phyloP scores from a whole-genome alignment of 2,329 filamentous ascomycete genomes.

The Pseudogymnoascus sp. region DNA sequence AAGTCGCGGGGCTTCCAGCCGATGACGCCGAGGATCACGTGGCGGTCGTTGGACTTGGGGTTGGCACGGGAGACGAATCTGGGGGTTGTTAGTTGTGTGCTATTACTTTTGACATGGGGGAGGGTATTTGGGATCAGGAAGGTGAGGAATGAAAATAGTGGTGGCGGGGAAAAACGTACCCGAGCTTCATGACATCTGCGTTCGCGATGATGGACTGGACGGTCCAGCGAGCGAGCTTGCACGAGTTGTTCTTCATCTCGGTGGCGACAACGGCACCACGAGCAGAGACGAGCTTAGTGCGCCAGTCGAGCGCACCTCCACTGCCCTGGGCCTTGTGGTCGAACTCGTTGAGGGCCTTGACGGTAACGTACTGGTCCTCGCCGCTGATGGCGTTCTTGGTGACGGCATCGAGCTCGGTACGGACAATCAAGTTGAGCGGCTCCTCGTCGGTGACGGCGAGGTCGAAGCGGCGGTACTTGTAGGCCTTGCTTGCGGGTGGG shows the following conservation, averaged over 20 bases:
- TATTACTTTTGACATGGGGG: not conserved
- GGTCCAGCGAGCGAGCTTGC: constrained; percentile 97
- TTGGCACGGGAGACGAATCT: constrained; percentile 93
- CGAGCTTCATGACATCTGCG: constrained; percentile 98
- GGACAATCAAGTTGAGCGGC: constrained; percentile 84
- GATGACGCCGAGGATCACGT: constrained; percentile 89
- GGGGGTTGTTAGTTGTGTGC: constrained; percentile 22
- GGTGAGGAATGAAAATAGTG: not conserved
- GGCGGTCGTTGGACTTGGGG: constrained; percentile 85
- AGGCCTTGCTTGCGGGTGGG: constrained; percentile 88
- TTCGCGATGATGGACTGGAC: constrained; percentile 93
- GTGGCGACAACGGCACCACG: constrained; percentile 95
- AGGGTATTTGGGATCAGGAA: not conserved
- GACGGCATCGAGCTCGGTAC: constrained; percentile 90
- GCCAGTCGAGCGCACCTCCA: constrained; percentile 93
- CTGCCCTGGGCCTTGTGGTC: constrained; percentile 95
- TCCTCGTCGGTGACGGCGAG: constrained; percentile 85
- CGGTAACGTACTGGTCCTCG: constrained; percentile 82
- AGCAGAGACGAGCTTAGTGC: constrained; percentile 87
- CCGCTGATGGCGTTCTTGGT: constrained; percentile 90
- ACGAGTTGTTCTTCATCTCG: constrained; percentile 99
- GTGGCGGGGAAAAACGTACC: constrained; percentile 46
- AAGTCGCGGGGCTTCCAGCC: constrained; percentile 98
- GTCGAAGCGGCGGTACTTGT: constrained; percentile 98
- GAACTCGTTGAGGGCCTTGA: constrained; percentile 98